Percentiles rank a stretch among this genome's conserved stretches.
phyloP scores from a whole-genome alignment of 2,329 filamentous ascomycete species.

The Thermoascus crustaceus region DNA sequence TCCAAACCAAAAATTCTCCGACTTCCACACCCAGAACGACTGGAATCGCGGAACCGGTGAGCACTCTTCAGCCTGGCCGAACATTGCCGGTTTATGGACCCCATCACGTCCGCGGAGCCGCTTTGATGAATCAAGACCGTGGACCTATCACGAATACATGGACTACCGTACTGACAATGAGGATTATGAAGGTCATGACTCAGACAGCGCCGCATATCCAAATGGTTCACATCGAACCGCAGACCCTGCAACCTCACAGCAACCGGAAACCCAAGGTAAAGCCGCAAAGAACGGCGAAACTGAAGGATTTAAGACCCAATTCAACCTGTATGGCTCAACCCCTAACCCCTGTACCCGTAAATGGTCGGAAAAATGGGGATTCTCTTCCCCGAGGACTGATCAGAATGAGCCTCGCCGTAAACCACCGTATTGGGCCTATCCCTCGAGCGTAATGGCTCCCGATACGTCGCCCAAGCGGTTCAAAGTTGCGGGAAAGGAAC shows the following conservation, averaged over 20 bases:
- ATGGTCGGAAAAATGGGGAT: conserved; percentile 13
- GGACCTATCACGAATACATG: conserved; percentile 11
- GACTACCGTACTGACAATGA: conserved; percentile 20
- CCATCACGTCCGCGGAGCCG: conserved; percentile 8
- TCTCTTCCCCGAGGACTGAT: conserved; percentile 6
- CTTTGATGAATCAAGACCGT: conserved; percentile 12
- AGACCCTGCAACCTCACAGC: conserved; percentile 4
- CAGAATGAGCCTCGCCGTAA: conserved; percentile 8
- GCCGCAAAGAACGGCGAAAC: neutral
- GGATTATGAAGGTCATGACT: conserved; percentile 22
- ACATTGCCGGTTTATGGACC: conserved; percentile 5
- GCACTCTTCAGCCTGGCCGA: conserved; percentile 14
- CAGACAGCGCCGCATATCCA: conserved; percentile 12
- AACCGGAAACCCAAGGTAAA: neutral
- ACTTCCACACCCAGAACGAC: conserved; percentile 17
- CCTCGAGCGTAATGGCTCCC: conserved; percentile 15
- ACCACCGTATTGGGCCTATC: conserved; percentile 18
- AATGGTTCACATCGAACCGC: conserved; percentile 1
- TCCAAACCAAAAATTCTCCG: conserved; percentile 20
- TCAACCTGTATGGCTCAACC: conserved; percentile 12
- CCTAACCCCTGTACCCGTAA: conserved; percentile 8
- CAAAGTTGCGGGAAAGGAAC: neutral
- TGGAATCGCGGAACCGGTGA: conserved; percentile 24
- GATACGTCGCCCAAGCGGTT: conserved; percentile 7
- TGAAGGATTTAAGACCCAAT: neutral